phyloP scores from a whole-genome alignment of 2,329 filamentous ascomycete species.

The Neophaeococcomyces aloes region DNA sequence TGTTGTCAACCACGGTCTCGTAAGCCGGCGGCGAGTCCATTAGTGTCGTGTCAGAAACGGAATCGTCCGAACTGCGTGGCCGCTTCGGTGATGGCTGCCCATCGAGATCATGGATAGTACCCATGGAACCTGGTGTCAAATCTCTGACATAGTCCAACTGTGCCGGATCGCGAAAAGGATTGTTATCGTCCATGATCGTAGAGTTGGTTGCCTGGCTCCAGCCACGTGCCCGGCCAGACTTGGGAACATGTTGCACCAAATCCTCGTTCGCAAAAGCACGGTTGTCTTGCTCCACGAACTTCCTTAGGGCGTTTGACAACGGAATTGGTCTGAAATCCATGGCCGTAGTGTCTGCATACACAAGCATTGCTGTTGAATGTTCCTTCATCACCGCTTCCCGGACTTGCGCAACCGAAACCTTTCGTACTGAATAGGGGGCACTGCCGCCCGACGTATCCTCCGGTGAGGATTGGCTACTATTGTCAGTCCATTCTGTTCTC shows the following conservation, averaged over 20 bases:
- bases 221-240: constrained; percentile 6
- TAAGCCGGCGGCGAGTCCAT: constrained; percentile 24
- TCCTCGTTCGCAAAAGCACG: constrained; percentile 26
- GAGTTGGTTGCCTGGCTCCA: constrained; percentile 9
- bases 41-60: constrained; percentile 6
- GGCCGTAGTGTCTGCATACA: constrained; percentile 48
- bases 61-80: constrained; percentile 9
- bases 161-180: constrained; percentile 1
- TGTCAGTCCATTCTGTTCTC: constrained; percentile 31
- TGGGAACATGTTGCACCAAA: constrained; percentile 7
- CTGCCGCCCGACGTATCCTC: constrained; percentile 4
- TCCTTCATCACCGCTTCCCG: constrained; percentile 45
- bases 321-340: constrained; percentile 26
- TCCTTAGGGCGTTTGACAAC: constrained; percentile 22
- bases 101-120: constrained; percentile 15
- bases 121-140: constrained; percentile 21
- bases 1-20: constrained; percentile 23
- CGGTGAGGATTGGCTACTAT: too few species aligned
- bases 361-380: constrained; percentile 42
- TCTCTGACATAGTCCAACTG: constrained; percentile 9
- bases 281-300: constrained; percentile 44
- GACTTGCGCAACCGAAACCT: constrained; percentile 44
- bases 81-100: constrained; percentile 19
- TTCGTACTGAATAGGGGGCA: constrained; percentile 30
- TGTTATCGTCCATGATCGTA: constrained; percentile 8